Base-by-base conservation (phyloP, 2,329 filamentous ascomycete genomes). In the Dryadomyces quercus-mongolicae region DNA sequence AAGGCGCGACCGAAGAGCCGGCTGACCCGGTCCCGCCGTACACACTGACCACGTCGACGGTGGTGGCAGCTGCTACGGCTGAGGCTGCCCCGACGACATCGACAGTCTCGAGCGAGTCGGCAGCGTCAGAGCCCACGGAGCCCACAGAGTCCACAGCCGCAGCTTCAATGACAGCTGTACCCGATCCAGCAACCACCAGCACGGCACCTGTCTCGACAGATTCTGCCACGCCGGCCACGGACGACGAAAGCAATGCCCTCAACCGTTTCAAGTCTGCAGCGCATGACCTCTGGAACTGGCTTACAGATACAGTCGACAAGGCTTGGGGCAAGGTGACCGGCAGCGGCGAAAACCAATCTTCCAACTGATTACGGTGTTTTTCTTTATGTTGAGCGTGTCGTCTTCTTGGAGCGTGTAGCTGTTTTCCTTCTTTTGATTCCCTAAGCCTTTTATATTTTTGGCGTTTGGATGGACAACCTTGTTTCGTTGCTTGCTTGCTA, bases 251-350 rank as follows among this genome's bases (percentile, higher is more conserved):
- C n/a, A 22, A 16, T 7, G 25, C 25, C 13, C 22, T 34, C 53
- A n/a, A 46, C 53, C 50, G 44, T 56, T 36, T 38, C 56, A 50
- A 4, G 52, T 58, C 7, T 54, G 57, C 31, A n/a, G 40, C 13
- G 2, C n/a, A 40, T 10, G 65, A 66, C 5, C 68, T 74, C 38
- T 79, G 75, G 74, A 67, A 74, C 50, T 80, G 77, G 77, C 60
- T 80, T 13, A 72, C 68, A 2, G 72, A 70, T 40, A 72, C 77
- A 57, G 62, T 78, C 13, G 68, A 66, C 36, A 65, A 72, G 38
- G 65, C 71, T 21, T 77, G 73, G 74, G 65, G 68, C 42, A 73
- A 74, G 60, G 65, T 77, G 18, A 69, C 61, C 2, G 48, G 56
- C 40, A 52, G 51, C 49, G 57, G n/a, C 45, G 48, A 34, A 15